Conservation (phyloP, 108 stramenopile genomes). For the Stephanodiscus triporus region DNA sequence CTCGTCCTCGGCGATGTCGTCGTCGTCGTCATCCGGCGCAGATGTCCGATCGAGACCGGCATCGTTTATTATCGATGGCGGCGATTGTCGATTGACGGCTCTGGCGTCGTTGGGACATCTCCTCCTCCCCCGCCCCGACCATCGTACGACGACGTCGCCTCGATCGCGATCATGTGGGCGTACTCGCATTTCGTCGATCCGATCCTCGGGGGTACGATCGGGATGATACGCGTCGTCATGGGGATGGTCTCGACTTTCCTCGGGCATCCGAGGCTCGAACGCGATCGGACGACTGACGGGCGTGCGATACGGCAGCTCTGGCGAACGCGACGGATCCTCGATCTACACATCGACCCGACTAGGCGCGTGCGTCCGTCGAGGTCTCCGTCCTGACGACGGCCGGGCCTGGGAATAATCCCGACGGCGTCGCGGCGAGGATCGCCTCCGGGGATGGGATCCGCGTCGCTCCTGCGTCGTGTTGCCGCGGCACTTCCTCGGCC, state of each 20-base stretch:
- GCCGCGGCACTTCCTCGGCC: neutral
- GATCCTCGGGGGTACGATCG: neutral
- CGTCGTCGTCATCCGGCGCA: neutral
- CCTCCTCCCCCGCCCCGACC: neutral
- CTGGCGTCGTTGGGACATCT: neutral
- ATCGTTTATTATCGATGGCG: neutral
- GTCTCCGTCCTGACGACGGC: neutral
- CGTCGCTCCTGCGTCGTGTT: neutral
- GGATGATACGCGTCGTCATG: neutral
- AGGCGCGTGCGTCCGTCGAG: neutral
- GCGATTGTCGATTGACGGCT: neutral
- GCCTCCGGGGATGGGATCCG: neutral
- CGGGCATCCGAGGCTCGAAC: neutral
- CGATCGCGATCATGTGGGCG: neutral
- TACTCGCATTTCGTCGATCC: neutral
- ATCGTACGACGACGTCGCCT: neutral
- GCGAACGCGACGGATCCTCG: neutral
- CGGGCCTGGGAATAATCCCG: neutral
- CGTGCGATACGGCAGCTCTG: neutral
- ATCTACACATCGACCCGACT: neutral
- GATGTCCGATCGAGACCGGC: no score
- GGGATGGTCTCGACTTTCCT: neutral
- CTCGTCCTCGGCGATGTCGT: conserved; percentile 12
- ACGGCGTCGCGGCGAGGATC: neutral
- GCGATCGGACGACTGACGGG: neutral